Base-by-base conservation (phyloP, 2,329 filamentous ascomycete genomes). In the Diaporthe sp. region DNA sequence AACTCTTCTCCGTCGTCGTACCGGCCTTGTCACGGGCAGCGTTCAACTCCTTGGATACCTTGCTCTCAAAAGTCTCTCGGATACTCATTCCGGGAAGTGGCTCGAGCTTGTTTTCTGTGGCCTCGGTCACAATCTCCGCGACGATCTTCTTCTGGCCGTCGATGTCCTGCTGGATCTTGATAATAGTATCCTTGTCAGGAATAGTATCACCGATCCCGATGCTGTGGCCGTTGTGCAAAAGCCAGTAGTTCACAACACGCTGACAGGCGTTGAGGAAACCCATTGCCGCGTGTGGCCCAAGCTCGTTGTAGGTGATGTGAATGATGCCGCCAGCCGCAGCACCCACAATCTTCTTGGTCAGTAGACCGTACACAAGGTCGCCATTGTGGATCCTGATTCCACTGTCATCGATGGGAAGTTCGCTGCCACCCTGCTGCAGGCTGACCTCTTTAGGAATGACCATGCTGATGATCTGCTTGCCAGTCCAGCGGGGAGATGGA, bases 131-230 rank as follows among this genome's bases (percentile, higher is more conserved):
- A 75, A 98, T 90, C 3, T 89, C 86, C 58, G 92, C 91, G 74
- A 99, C 96, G 79, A 96, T 92, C 0, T 88, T 88, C 88, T 99
- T 99, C 81, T 97, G 92, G 55, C 90, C 89, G 37, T 94, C 90
- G 78, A 99, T 95, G 74, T 95, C 94, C 9, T 91, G 89, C 81
- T 98, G 94, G 72, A 99, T 95, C 85, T 94, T 94, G 73, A 92
- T 89, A 75, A 98, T 97, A 4, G 96, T 98, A 25, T 88, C 86
- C 78, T 92, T 92, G 83, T 98, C 96, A 7, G 97, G 97, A 81
- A 99, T 96, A 2, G 97, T 98, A 83, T 99, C 97, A 87, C 97
- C 97, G 80, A 99, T 98, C 86, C 97, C 97, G 79, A 99, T 98
- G 85, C 95, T 98, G 89, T 98, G 97, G 70, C 97, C 97, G 80